These are phyloP conservation scores for Suillus fuscotomentosus DNA, from an alignment of 768 basidiomycete species.

Conservation along the genomic window DNA sequence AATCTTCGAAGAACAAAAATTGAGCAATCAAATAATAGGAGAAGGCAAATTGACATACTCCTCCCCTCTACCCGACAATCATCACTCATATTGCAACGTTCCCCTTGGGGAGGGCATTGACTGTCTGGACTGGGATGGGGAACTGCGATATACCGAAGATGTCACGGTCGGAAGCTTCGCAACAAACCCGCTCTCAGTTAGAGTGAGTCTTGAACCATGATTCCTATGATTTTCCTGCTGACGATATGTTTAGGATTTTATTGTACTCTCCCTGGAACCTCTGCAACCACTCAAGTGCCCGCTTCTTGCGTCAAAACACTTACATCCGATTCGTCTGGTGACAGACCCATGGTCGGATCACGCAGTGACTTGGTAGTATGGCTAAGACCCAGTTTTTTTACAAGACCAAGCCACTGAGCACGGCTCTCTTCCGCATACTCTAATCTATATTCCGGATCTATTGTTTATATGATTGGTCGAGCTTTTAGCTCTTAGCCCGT, in stretches of 20 bases:
- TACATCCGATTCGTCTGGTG: slow-evolving; percentile 54
- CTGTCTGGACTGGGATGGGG: slow-evolving; percentile 63
- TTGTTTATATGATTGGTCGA: background rate
- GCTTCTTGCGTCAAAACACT: slow-evolving; percentile 37
- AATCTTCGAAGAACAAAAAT: slow-evolving; percentile 20
- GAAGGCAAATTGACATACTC: slow-evolving; percentile 50
- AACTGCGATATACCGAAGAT: slow-evolving; percentile 38
- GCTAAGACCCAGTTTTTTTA: background rate
- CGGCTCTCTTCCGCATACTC: background rate
- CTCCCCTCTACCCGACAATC: slow-evolving; percentile 31
- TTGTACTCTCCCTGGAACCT: slow-evolving; percentile 50
- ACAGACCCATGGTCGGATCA: slow-evolving; percentile 51
- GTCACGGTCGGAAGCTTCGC: slow-evolving; percentile 46
- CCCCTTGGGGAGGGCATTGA: slow-evolving; percentile 30
- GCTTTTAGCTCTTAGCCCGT: no score
- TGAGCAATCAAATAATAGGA: slow-evolving; percentile 33
- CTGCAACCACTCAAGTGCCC: slow-evolving; percentile 36
- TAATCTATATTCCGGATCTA: background rate
- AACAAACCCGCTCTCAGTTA: slow-evolving; percentile 44
- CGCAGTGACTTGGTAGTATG: slow-evolving; percentile 5
- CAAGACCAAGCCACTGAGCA: background rate
- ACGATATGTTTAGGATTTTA: slow-evolving; percentile 48
- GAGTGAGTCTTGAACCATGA: slow-evolving; percentile 36
- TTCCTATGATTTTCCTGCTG: background rate
- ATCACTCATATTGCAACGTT: slow-evolving; percentile 4